Conservation (phyloP, 176 grass and related monocot species). For the Aechmea fasciata region DNA sequence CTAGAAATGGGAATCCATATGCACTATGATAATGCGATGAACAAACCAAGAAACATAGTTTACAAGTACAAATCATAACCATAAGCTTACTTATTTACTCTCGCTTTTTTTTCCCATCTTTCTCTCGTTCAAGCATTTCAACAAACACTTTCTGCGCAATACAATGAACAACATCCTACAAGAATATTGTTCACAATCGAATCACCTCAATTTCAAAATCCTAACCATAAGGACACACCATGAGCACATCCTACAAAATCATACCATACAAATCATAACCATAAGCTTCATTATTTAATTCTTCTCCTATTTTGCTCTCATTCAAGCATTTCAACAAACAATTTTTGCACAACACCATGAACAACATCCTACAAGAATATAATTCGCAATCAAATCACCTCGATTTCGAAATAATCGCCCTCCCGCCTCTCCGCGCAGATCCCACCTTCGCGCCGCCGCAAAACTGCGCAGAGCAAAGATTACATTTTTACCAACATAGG, state of each 20-base stretch:
- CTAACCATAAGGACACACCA: too few relatives aligned
- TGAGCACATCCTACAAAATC: background rate
- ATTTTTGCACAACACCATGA: background rate
- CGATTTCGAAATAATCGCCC: conserved; percentile 80
- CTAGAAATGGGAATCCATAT: too few relatives aligned
- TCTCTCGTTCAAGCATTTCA: background rate
- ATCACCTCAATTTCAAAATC: background rate
- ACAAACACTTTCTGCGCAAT: background rate
- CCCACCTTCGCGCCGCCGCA: conserved; percentile 56
- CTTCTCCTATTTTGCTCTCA: background rate
- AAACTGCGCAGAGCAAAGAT: conserved; percentile 41
- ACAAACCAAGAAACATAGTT: background rate
- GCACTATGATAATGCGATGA: background rate
- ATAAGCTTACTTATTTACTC: background rate
- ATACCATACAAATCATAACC: background rate
- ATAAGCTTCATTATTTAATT: too few relatives aligned
- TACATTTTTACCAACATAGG: background rate
- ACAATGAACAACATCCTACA: background rate
- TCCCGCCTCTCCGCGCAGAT: conserved; percentile 29
- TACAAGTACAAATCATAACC: background rate
- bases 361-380: background rate
- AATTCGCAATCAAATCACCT: conserved; percentile 27
- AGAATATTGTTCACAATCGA: too few relatives aligned
- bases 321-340: background rate
- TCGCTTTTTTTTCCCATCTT: background rate